These are phyloP conservation scores for Fusarium sp. DNA, from an alignment of 2,329 filamentous ascomycete genomes.

Conservation along the genomic window DNA sequence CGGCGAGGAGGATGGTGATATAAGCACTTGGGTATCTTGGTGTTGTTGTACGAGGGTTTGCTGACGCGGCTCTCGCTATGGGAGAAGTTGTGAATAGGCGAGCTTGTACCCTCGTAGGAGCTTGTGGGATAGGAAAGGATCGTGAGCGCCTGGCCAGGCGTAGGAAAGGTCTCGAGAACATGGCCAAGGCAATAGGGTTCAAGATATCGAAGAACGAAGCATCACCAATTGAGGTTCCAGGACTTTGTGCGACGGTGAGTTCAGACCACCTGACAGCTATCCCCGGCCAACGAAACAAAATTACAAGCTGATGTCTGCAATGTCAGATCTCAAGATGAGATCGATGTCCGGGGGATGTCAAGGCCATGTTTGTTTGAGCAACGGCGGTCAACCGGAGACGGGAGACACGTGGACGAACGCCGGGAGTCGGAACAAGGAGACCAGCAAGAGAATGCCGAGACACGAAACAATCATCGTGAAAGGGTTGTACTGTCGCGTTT, in stretches of 20 bases:
- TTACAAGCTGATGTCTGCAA: slow-evolving; percentile 26
- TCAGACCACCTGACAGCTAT: neutral
- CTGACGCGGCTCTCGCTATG: neutral
- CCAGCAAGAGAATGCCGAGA: slow-evolving; percentile 33
- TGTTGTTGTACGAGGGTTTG: slow-evolving; percentile 6
- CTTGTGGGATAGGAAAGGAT: slow-evolving; percentile 16
- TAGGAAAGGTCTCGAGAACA: slow-evolving; percentile 30
- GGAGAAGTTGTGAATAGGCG: slow-evolving; percentile 21
- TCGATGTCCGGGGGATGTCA: slow-evolving; percentile 10
- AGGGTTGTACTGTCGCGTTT: slow-evolving; percentile 7
- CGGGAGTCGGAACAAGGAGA: slow-evolving; percentile 4
- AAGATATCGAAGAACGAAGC: slow-evolving; percentile 11
- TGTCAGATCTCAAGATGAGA: slow-evolving; percentile 10
- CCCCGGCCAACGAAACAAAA: neutral
- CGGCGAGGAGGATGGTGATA: slow-evolving; percentile 22
- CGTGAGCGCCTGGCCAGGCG: slow-evolving; percentile 26
- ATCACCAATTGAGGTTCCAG: slow-evolving; percentile 13
- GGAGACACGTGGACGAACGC: slow-evolving; percentile 25
- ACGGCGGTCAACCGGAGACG: slow-evolving; percentile 29
- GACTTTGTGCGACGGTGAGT: neutral
- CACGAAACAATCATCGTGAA: slow-evolving; percentile 31
- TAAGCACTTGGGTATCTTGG: slow-evolving; percentile 10
- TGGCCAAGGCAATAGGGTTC: slow-evolving; percentile 13
- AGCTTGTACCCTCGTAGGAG: slow-evolving; percentile 20
- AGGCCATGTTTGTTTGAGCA: slow-evolving; percentile 17